Evolutionary conservation across 2,329 filamentous ascomycete species (phyloP), one percentile per base, ranked within the genome.

Genomic region (Fusarium compactum): DNA sequence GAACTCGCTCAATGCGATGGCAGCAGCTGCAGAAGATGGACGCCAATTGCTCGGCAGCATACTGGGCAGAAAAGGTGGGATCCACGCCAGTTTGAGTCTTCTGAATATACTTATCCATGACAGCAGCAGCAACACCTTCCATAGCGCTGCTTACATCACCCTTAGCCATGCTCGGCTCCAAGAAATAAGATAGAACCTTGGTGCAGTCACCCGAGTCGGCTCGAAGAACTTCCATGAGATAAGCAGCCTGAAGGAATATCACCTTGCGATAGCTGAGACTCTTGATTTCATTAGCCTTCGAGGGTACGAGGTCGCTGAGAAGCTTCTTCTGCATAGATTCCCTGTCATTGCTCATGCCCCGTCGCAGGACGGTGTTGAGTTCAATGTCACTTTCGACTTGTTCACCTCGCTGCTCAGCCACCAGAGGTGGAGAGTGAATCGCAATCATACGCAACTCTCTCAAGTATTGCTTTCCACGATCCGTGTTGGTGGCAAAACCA

Each of bases 311-410:
- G 66, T 89, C 87, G 6, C 86, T 85, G 24, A 99, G 85, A 10
- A 90, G 87, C 75, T 90, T 92, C 83, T 97, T 98, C 78, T 97
- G 94, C 67, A 92, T 88, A 3, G 89, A 82, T 58, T 94, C 90
- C 66, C 95, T 90, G 30, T 95, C 92, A 8, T 90, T 88, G 69
- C 90, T 93, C 84, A 94, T 93, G 20, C 95, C 95, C 65, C 96
- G 89, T 64, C 95, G 90, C 53, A 99, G 85, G 20, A 98, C 92
- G 1, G 94, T 97, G 76, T 99, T 98, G 43, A 99, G 87, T 76
- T 99, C 96, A 58, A 99, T 95, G 71, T 98, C 96, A 78, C 95
- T 98, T 80, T 99, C 96, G 12, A 96, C 87, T 76, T 97, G 91
- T 73, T 97, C 95, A 30, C 93, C 92, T 62, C 94, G 90, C 77